A percentile compares a stretch with the other conserved stretches of the same genome.
phyloP scores from a whole-genome alignment of 2,329 filamentous ascomycete species.

The Grosmannia huntii region DNA sequence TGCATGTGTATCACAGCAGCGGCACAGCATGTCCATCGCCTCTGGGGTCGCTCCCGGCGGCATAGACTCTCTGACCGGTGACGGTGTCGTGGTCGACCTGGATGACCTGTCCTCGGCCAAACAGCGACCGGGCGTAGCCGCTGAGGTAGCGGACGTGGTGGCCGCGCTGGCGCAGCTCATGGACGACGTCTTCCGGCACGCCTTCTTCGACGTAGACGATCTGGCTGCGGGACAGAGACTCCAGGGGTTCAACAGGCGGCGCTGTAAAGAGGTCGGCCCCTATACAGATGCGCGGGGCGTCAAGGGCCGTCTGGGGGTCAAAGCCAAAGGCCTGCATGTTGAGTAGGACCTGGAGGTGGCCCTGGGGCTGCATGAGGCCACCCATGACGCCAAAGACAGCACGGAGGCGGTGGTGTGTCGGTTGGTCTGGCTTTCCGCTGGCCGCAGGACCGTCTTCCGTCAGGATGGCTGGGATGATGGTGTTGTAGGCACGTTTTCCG shows the following conservation, averaged over 20 bases:
- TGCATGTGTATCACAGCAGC: background rate
- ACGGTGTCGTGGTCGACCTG: conserved; percentile 53
- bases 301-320: conserved; percentile 73
- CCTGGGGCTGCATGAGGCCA: conserved; percentile 93
- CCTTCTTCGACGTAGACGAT: conserved; percentile 69
- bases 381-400: conserved; percentile 67
- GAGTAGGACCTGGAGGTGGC: conserved; percentile 80
- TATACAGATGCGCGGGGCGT: conserved; percentile 78
- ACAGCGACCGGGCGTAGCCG: conserved; percentile 53
- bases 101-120: conserved; percentile 80
- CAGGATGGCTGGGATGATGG: conserved; percentile 83
- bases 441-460: conserved; percentile 39
- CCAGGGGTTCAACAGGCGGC: conserved; percentile 29
- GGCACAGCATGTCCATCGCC: conserved; percentile 52
- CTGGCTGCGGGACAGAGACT: conserved; percentile 40
- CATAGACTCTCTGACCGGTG: conserved; percentile 61
- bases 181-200: conserved; percentile 50
- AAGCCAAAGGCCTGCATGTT: conserved; percentile 75
- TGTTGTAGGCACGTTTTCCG: conserved; percentile 83
- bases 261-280: conserved; percentile 35
- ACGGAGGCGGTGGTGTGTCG: conserved; percentile 20
- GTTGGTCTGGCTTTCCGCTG: background rate
- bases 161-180: conserved; percentile 52
- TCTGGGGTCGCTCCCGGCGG: conserved; percentile 73
- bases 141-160: conserved; percentile 57